Percentiles rank a stretch among this genome's conserved stretches.
Conservation (phyloP, 805 yeast genomes). For the Cephaloascus fragrans region DNA sequence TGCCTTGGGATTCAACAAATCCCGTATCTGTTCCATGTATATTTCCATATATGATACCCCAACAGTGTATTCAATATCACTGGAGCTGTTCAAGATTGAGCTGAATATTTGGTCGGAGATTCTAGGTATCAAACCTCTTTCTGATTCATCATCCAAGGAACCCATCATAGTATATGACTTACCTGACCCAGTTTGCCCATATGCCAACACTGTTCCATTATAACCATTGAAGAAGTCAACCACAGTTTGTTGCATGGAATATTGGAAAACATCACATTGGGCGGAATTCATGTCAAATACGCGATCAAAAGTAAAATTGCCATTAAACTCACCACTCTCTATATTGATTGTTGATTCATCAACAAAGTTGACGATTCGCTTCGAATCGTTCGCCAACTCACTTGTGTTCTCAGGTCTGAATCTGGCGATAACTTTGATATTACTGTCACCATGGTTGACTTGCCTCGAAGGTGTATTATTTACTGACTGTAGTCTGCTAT, state of each 20-base stretch:
- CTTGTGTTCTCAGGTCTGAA: constrained; percentile 46
- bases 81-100: constrained; percentile 33
- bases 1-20: constrained; percentile 40
- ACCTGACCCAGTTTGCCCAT: constrained; percentile 76
- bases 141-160: constrained; percentile 22
- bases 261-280: constrained; percentile 52
- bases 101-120: constrained; percentile 58
- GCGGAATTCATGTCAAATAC: constrained; percentile 42
- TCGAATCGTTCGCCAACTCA: constrained; percentile 16
- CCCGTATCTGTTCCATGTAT: constrained; percentile 68
- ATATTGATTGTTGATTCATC: constrained; percentile 5
- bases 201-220: constrained; percentile 68
- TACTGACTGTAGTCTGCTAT: background rate
- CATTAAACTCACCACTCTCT: background rate
- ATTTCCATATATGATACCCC: constrained; percentile 73
- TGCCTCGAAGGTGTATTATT: background rate
- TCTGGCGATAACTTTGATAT: constrained; percentile 63
- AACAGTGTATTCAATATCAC: constrained; percentile 52
- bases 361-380: constrained; percentile 7
- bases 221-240: constrained; percentile 67
- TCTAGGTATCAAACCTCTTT: constrained; percentile 61
- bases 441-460: constrained; percentile 8
- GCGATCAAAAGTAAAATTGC: constrained; percentile 49
- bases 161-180: constrained; percentile 77
- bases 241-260: constrained; percentile 51